Evolutionary conservation across 108 stramenopile species (phyloP).

Genomic region (Mediolabrus comicus): DNA sequence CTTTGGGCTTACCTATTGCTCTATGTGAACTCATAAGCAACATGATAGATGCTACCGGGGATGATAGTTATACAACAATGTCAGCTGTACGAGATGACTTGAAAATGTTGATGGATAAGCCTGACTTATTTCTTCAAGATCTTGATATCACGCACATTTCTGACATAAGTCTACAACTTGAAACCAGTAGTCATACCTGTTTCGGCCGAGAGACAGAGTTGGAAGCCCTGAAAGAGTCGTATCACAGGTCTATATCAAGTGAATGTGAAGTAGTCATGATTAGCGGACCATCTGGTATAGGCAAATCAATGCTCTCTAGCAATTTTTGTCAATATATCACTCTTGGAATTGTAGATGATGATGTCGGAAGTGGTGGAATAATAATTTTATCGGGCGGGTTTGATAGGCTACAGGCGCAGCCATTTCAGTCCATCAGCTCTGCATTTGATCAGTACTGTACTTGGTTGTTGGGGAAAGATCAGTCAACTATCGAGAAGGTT

Average conservation of each 20-base stretch:
- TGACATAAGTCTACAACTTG: conserved; percentile 2
- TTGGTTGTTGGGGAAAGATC: background rate
- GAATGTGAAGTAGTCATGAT: background rate
- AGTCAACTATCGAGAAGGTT: background rate
- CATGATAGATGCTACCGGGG: background rate
- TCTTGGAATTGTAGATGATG: no score
- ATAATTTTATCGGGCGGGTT: background rate
- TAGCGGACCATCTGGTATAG: background rate
- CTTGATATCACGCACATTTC: background rate
- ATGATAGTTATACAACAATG: background rate
- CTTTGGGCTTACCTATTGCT: background rate
- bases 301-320: background rate
- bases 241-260: background rate
- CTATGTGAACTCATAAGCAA: conserved; percentile 3
- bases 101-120: background rate
- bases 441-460: background rate
- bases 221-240: background rate
- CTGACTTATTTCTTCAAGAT: background rate
- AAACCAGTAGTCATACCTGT: no score
- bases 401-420: background rate
- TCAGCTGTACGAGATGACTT: background rate
- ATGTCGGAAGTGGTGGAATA: background rate
- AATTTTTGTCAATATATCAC: no score
- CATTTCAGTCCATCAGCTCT: background rate
- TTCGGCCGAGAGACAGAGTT: background rate